Evolutionary conservation across 2,329 filamentous ascomycete species (phyloP), one percentile per base, ranked within the genome.

Genomic region (Aspergillus vadensis): DNA sequence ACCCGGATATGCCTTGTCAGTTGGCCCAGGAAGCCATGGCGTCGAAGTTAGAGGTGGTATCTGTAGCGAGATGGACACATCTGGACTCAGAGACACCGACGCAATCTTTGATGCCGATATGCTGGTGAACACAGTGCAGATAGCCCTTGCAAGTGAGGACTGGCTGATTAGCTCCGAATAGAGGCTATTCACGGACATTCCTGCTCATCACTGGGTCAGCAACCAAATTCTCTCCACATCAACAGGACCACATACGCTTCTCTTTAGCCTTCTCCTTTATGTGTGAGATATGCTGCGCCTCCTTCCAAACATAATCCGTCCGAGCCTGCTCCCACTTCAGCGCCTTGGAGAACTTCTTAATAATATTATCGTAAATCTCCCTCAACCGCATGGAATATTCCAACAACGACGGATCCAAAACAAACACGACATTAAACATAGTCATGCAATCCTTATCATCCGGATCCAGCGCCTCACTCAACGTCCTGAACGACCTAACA

Each of bases 401-500:
- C 59, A 93, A 82, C 55, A 88, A 86, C 53, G 88, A 89, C 3
- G 92, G 91, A 66, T 91, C 90, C 65, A 97, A 81, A 54, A 97
- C 91, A 74, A 98, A 98, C 23, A 98, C 92, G 10, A 97, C 85
- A 74, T 97, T 96, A 78, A 99, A 99, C 94, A 98, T 98, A 64
- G 89, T 92, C 91, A 98, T 93, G 50, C 86, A 86, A 60, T 85
- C 79, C 61, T 81, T 83, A 54, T 81, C 80, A 50, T 73, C 70
- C 0, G 63, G 59, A 53, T 77, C 73, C 43, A 69, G 44, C 5
- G 65, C 60, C 48, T 70, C 71, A 47, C 68, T 66, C 4, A 61
- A 47, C 15, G 63, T 47, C 53, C 67, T 72, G 17, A 65, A 67
- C 7, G 63, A 55, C 54, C 66, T 65, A 32, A 54, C 65, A 58